Conservation (phyloP, 2,329 filamentous ascomycete genomes). For the Exophiala sp. region DNA sequence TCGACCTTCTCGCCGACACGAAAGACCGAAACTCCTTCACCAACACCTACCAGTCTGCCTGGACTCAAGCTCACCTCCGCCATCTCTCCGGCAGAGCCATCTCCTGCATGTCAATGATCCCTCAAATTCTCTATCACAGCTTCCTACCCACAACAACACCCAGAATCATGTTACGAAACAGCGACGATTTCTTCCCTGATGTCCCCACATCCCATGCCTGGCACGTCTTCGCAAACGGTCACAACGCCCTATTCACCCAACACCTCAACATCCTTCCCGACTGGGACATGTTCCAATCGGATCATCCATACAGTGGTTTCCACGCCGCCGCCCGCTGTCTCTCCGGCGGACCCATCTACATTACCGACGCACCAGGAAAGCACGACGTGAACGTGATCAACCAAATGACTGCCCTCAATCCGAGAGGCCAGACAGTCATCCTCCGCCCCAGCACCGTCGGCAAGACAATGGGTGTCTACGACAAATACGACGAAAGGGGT, state of each 20-base stretch:
- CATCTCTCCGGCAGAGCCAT: slow-evolving; percentile 77
- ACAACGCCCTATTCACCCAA: slow-evolving; percentile 78
- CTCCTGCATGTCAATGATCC: slow-evolving; percentile 91
- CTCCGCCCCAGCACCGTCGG: slow-evolving; percentile 74
- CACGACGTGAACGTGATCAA: slow-evolving; percentile 72
- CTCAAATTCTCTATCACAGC: slow-evolving; percentile 79
- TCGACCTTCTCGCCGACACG: slow-evolving; percentile 71
- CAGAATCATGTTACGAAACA: slow-evolving; percentile 74
- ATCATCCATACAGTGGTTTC: slow-evolving; percentile 69
- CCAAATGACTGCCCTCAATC: slow-evolving; percentile 75
- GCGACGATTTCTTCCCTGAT: slow-evolving; percentile 84
- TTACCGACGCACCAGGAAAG: slow-evolving; percentile 82
- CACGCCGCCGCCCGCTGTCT: slow-evolving; percentile 89
- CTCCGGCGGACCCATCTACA: slow-evolving; percentile 87
- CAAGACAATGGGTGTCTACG: slow-evolving; percentile 69
- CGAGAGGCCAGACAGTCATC: slow-evolving; percentile 70
- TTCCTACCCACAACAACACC: slow-evolving; percentile 70
- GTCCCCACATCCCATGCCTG: slow-evolving; percentile 78
- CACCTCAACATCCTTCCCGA: slow-evolving; percentile 86
- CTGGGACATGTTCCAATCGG: slow-evolving; percentile 72
- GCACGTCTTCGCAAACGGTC: slow-evolving; percentile 93
- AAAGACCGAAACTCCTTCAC: slow-evolving; percentile 68
- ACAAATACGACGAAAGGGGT: slow-evolving; percentile 67
- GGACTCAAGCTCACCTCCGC: slow-evolving; percentile 72
- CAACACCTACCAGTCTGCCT: slow-evolving; percentile 76